Evolutionary conservation across 1,284 basidiomycete species (phyloP), one percentile per base, ranked within the genome.

Genomic region (Puccinia triticina): DNA sequence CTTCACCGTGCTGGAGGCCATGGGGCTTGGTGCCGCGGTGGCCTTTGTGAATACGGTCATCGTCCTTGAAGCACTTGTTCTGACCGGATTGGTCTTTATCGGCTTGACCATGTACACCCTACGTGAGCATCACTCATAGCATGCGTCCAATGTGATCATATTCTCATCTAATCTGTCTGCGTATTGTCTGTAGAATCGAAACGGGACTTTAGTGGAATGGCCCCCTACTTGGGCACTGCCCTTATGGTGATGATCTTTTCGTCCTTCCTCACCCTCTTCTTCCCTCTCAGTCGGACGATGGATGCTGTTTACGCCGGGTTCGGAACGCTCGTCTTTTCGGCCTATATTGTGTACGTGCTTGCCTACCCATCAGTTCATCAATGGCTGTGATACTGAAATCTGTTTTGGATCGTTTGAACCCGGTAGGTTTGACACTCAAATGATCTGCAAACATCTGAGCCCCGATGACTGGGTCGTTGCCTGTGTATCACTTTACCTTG

Each of bases 381-480:
- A 69, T 26, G 21, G 26, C 23, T 48, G 64, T 40, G 14, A 66
- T 46, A 48, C 66, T 69, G n/a, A 69, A 69, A 46, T 46, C 43
- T 48, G 16, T 23, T 43, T 23, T 34, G 7, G 37, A 34, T 59
- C 53, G 23, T 23, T 48, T 29, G 43, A 10, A 10, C 43, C 8
- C 11, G 37, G 43, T 40, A 81, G 79, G 1, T 81, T 74, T 81
- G 79, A 81, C 34, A 81, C 79, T 64, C 79, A 81, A 66, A 81
- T 81, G 79, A 81, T 81, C 43, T 81, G 79, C 71, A 73, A 81
- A 43, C 69, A 81, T 59, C 71, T 81, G 26, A 81, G 71, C 40
- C 79, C 79, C 59, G 79, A 81, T 32, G 79, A 81, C 32, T 81
- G 79, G 79, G 79, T 81, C 16, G 69, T 81, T 29, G 79, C 69